Base-by-base conservation (phyloP, 495 filamentous ascomycete genomes). In the Tetracladium setigerum region DNA sequence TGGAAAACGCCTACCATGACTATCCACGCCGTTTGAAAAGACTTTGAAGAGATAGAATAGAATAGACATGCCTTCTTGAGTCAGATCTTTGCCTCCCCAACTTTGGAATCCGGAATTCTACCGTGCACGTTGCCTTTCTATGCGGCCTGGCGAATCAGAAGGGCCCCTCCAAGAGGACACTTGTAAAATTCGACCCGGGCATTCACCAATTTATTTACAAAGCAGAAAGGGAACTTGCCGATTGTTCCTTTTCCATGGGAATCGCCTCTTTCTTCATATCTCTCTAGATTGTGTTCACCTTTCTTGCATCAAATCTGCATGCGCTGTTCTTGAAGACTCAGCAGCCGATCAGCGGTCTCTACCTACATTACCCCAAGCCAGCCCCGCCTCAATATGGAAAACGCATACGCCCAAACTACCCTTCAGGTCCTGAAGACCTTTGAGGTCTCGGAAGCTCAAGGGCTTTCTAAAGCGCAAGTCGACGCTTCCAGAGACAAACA, bases 381-480 rank as follows among this genome's bases (percentile, higher is more conserved):
- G 18, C 47, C 46, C 35, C 16, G 34, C 14, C 22, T 27, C 55
- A 62, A 52, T 49, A 95, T 95, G 90, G 87, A 96, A 60, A 76
- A 78, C 64, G 82, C 89, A 35, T 95, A 84, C 62, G 68, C 81
- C 44, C 75, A 76, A 61, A 72, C 84, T 48, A 75, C 74, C 55
- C 67, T 76, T 44, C 77, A 89, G 58, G 79, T 84, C 53, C 73
- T 95, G 57, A 71, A 75, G 59, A 71, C 81, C 58, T 89, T 95
- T 58, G 65, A 72, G 19, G 86, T 87, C 22, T 68, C 82, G 42
- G 77, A 83, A 54, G 53, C 68, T 14, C 66, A 69, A 48, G 90
- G 90, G 51, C 69, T 96, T 50, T 82, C 77, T 16, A 76, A 84
- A 44, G 60, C 68, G 16, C 86, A 90, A 61, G 82, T 91, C n/a